Evolutionary conservation across 495 filamentous ascomycete species (phyloP), one percentile per base, ranked within the genome.

Genomic region (Lophium mytilinum): DNA sequence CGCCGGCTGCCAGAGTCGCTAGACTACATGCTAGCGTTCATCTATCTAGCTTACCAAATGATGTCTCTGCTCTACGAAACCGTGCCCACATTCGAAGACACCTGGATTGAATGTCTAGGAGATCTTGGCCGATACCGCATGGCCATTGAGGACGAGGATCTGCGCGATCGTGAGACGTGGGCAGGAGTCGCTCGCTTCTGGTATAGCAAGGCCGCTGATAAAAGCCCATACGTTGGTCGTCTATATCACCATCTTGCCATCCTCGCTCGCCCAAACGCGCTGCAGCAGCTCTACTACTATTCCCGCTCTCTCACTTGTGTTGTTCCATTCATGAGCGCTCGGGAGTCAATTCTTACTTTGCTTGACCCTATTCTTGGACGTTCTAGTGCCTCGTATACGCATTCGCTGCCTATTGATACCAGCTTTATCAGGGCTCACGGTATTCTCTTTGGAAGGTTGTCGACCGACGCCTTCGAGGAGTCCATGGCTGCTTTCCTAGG

Each of bases 31-130:
- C 73, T 91, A 0, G 78, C 83, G 0, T 95, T 89, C 62, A 88
- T 94, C 39, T 88, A 89, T 56, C 68, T 89, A 21, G 86, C 89
- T 0, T 92, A 92, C 62, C 83, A 84, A 15, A 88, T 89, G 80
- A 84, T 92, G 78, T 83, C 86, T 0, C 68, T 93, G 4, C 72
- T 93, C 0, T 78, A 86, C 53, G 88, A 92, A 65, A 90, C 85
- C 0, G 85, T 90, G 0, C 78, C 84, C 3, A 71, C 77, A 0
- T 95, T 91, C 63, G 79, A 86, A 57, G 87, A 90, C 46, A 94
- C 86, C 0, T 96, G 91, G 90, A 87, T 95, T 21, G 90, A 96
- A 60, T 95, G 89, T 62, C 74, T 96, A 0, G 89, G 89, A 0
- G 89, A 93, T 67, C 69, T 93, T 3, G 85, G 81, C 0, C 70